Evolutionary conservation across 2,329 filamentous ascomycete species (phyloP), one percentile per base, ranked within the genome.

Genomic region (Neofusicoccum sp.): DNA sequence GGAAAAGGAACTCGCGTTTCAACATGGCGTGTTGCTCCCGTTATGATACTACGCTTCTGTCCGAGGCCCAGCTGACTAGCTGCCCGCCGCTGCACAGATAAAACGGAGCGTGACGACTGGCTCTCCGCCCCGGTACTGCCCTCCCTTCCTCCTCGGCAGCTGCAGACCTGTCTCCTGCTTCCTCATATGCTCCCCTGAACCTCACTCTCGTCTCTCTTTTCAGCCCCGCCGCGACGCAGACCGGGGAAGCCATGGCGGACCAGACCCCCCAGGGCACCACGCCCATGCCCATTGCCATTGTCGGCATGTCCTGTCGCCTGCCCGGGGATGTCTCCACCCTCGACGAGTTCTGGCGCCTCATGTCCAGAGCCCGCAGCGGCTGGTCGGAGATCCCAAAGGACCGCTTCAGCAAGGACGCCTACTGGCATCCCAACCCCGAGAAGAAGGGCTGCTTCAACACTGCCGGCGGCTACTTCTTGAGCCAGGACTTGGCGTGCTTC

Each of bases 351-450:
- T 77, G 74, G 73, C 69, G 76, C 36, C 65, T 74, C 56, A 66
- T 77, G 56, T 62, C 75, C 37, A 65, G 71, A 31, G 71, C 66
- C 12, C 69, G 73, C 11, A 71, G 71, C 6, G 70, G 72, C 1
- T 71, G 67, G 66, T 70, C 76, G 2, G 64, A 71, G 7, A 74
- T 78, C 7, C 78, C 78, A 5, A 64, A 70, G 14, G 71, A 75
- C n/a, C 68, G 77, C 3, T 71, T 76, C 41, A 76, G 75, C 64
- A 62, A 71, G 1, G 69, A 71, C 22, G 75, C 71, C 2, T 73
- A 71, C 64, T 78, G 77, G 66, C 76, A 79, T 64, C 77, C 77
- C 3, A 64, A 67, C 52, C 58, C 66, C 5, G 64, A 64, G n/a
- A 67, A 65, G 54, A 50, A 62, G 6, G 66, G 67, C 9, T 62